A percentile compares a stretch with the other conserved stretches of the same genome.
phyloP scores from a whole-genome alignment of 768 basidiomycete species.

The Pleurotus platypus region DNA sequence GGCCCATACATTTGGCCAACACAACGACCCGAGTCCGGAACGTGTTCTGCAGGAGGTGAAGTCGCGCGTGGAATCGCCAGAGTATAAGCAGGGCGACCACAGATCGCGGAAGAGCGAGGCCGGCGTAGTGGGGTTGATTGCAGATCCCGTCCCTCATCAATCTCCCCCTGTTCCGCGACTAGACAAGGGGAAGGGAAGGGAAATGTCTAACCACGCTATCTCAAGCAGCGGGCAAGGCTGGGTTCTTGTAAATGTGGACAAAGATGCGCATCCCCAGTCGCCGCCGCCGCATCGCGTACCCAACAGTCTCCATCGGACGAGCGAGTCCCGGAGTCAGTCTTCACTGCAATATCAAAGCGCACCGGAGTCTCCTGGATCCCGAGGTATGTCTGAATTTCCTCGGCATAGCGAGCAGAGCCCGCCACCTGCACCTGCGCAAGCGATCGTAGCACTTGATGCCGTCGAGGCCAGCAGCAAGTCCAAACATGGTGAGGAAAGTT shows the following conservation, averaged over 20 bases:
- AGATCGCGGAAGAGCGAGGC: constrained; percentile 59
- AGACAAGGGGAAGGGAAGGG: constrained; percentile 20
- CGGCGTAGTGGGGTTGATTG: constrained; percentile 51
- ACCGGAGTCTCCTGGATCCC: constrained; percentile 14
- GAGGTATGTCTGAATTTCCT: neutral
- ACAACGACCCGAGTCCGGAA: neutral
- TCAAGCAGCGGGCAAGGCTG: constrained; percentile 47
- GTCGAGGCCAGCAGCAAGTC: constrained; percentile 45
- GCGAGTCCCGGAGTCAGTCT: constrained; percentile 21
- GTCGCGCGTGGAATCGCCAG: constrained; percentile 52
- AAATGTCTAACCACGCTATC: constrained; percentile 25
- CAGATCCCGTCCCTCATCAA: constrained; percentile 24
- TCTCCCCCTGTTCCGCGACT: constrained; percentile 14
- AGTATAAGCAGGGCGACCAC: constrained; percentile 40
- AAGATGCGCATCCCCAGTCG: constrained; percentile 16
- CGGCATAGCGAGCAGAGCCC: constrained; percentile 10
- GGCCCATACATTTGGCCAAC: constrained; percentile 9
- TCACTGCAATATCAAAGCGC: constrained; percentile 7
- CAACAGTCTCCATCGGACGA: constrained; percentile 17
- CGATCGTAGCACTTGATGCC: constrained; percentile 59
- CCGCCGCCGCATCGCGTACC: neutral
- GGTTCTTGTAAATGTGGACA: constrained; percentile 64
- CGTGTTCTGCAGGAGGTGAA: constrained; percentile 42
- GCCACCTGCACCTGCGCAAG: constrained; percentile 52
- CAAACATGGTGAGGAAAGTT: constrained; percentile 17